A percentile compares a stretch with the other conserved stretches of the same genome.
Conservation (phyloP, 2,329 filamentous ascomycete species). For the Alternaria dauci region DNA sequence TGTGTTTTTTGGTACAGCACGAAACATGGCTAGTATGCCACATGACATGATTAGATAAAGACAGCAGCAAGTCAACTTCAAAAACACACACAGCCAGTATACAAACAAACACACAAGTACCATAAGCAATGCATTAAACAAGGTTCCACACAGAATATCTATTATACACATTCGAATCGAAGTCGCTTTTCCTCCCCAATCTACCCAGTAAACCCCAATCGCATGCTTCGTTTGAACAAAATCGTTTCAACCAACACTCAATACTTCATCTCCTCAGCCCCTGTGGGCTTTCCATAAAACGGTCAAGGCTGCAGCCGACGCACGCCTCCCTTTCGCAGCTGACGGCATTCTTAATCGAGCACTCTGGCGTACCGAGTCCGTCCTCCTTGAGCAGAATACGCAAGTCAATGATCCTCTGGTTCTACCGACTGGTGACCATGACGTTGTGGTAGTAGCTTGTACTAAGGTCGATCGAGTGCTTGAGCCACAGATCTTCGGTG, state of each 20-base stretch:
- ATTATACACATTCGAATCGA: slow-evolving; percentile 18
- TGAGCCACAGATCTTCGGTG: slow-evolving; percentile 75
- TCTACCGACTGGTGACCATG: slow-evolving; percentile 23
- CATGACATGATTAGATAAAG: no score
- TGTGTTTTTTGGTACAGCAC: no score
- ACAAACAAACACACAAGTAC: neutral
- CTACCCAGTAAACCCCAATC: neutral
- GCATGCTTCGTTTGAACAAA: neutral
- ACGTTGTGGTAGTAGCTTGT: slow-evolving; percentile 72
- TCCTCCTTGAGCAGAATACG: neutral
- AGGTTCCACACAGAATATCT: slow-evolving; percentile 6
- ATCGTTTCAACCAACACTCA: neutral
- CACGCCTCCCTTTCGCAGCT: neutral
- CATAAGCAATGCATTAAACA: slow-evolving; percentile 6
- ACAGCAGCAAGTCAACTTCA: neutral
- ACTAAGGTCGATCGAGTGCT: slow-evolving; percentile 74
- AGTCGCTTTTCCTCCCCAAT: slow-evolving; percentile 3
- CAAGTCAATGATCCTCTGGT: neutral
- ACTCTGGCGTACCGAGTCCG: neutral
- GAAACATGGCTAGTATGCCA: no score
- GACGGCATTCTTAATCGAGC: neutral
- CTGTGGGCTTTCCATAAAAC: neutral
- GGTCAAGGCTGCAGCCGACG: neutral
- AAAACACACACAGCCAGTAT: no score
- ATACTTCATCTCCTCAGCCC: neutral